Percentiles rank a stretch among this genome's conserved stretches.
These are phyloP conservation scores for Thinopyrum elongatum DNA, from an alignment of 176 grass and related monocot genomes.

Conservation along the genomic window DNA sequence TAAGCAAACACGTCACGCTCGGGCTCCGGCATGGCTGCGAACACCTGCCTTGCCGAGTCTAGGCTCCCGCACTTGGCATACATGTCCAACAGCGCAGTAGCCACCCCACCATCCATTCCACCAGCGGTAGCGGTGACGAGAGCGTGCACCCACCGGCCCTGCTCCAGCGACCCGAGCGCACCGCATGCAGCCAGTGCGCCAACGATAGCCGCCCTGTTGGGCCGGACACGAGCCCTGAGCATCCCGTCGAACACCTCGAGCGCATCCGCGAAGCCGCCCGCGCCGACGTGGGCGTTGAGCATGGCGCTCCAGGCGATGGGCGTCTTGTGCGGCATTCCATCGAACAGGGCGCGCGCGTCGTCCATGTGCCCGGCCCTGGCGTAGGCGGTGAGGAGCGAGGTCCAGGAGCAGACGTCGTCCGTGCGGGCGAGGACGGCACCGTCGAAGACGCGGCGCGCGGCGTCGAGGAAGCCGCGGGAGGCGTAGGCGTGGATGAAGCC, in stretches of 20 bases:
- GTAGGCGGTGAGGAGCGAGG: slow-evolving; percentile 37
- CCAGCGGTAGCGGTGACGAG: not conserved
- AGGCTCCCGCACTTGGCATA: slow-evolving; percentile 73
- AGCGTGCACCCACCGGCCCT: slow-evolving; percentile 67
- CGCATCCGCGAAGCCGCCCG: slow-evolving; percentile 37
- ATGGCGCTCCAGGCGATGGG: slow-evolving; percentile 58
- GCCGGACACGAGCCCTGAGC: slow-evolving; percentile 15
- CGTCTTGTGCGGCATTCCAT: slow-evolving; percentile 53
- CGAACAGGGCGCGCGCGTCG: slow-evolving; percentile 40
- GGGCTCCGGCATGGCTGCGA: not conserved
- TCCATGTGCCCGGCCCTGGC: slow-evolving; percentile 4
- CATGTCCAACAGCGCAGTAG: slow-evolving; percentile 67
- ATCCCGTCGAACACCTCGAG: slow-evolving; percentile 43
- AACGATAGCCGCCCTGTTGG: slow-evolving; percentile 47
- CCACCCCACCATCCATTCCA: slow-evolving; percentile 25
- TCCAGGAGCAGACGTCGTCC: slow-evolving; percentile 55
- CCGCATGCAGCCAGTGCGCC: slow-evolving; percentile 41
- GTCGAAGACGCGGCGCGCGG: slow-evolving; percentile 43
- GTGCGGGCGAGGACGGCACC: not conserved
- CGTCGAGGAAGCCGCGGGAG: slow-evolving; percentile 19
- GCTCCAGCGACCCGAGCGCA: slow-evolving; percentile 59
- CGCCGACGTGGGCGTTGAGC: slow-evolving; percentile 45
- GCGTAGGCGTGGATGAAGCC: slow-evolving; percentile 64
- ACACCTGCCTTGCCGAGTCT: slow-evolving; percentile 43
- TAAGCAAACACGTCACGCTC: slow-evolving; percentile 54